Conservation (phyloP, 768 basidiomycete species). For the Hemileccinum impolitum region DNA sequence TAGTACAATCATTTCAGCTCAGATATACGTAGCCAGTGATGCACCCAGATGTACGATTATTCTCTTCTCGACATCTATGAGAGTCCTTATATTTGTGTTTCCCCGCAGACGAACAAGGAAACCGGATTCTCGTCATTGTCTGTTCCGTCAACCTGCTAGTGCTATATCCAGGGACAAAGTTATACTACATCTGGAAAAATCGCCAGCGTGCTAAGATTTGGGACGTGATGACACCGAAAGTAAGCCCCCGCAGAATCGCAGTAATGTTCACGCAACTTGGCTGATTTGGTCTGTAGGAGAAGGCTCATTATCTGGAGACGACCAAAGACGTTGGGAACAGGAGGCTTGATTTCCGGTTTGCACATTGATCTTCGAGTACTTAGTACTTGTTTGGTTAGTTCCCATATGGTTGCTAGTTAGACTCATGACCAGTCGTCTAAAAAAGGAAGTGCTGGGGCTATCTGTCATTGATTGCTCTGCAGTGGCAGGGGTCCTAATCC, state of each 20-base stretch:
- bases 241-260: conserved; percentile 10
- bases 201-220: conserved; percentile 50
- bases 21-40: conserved; percentile 59
- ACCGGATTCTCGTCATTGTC: conserved; percentile 51
- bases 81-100: neutral
- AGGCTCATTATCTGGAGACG: conserved; percentile 42
- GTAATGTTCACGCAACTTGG: neutral
- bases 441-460: too few relatives aligned
- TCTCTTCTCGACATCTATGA: neutral
- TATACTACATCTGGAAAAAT: conserved; percentile 60
- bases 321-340: conserved; percentile 54
- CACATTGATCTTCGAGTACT: conserved; percentile 35
- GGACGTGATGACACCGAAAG: conserved; percentile 53
- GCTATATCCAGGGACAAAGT: conserved; percentile 52
- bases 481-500: too few relatives aligned
- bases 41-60: conserved; percentile 47
- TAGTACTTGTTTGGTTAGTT: neutral
- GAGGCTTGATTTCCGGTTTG: conserved; percentile 61
- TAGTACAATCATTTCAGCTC: conserved; percentile 41
- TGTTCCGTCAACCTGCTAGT: conserved; percentile 47
- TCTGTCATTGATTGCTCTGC: too few relatives aligned
- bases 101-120: conserved; percentile 52
- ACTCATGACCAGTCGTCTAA: too few relatives aligned
- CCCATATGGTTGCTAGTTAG: too few relatives aligned
- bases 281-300: conserved; percentile 39